Conservation (phyloP, 2,329 filamentous ascomycete species). For the Fusarium secorum region DNA sequence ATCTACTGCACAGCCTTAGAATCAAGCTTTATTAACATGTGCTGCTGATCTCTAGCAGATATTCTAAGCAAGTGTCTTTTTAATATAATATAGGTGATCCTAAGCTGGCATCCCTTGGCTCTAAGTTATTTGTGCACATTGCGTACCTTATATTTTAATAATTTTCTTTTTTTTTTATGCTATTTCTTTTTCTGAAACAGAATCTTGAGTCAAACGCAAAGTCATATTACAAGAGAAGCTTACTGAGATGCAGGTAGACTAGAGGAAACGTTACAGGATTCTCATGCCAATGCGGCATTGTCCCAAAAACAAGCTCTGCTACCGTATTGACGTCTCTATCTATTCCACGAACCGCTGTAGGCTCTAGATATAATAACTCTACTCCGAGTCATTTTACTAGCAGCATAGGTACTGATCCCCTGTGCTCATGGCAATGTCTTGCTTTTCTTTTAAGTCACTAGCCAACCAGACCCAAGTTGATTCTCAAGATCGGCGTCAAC, state of each 20-base stretch:
- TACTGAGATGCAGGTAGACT: not conserved
- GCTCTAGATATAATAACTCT: not conserved
- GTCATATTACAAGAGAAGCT: not conserved
- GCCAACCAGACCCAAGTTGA: conserved; percentile 30
- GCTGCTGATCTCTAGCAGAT: conserved; percentile 1
- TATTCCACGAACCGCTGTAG: conserved; percentile 4
- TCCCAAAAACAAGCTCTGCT: not conserved
- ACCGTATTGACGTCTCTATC: not conserved
- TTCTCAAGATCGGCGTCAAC: conserved; percentile 42
- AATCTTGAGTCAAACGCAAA: not conserved
- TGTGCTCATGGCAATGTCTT: not conserved
- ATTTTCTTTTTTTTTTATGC: not conserved
- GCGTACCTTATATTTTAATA: not conserved
- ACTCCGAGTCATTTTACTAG: not conserved
- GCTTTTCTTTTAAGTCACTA: conserved; percentile 11
- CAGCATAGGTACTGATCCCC: not conserved
- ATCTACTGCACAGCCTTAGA: not conserved
- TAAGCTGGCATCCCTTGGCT: not conserved
- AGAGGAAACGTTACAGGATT: conserved; percentile 9
- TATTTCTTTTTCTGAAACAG: not conserved
- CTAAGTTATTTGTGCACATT: not conserved
- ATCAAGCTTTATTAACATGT: conserved; percentile 2
- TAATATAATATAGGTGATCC: not conserved
- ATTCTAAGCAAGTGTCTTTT: not conserved
- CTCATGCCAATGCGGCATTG: conserved; percentile 3